Conservation (phyloP, 2,329 filamentous ascomycete genomes). For the Fusarium chlamydosporum region DNA sequence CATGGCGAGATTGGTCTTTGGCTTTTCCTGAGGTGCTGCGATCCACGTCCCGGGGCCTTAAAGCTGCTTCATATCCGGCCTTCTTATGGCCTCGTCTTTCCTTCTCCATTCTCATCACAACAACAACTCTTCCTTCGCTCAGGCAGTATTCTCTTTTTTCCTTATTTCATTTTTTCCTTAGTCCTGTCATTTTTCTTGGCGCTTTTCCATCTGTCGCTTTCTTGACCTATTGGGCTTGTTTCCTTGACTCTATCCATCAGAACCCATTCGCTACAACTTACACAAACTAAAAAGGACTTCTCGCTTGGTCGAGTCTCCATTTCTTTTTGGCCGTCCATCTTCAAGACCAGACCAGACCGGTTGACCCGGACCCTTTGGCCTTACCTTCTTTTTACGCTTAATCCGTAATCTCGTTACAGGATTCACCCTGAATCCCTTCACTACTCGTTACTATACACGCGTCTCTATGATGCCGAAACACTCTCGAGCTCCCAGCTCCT, state of each 20-base stretch:
- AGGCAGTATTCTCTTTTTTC: conserved; percentile 31
- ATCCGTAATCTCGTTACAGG: conserved; percentile 49
- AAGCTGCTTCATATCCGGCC: conserved; percentile 53
- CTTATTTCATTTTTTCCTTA: conserved; percentile 41
- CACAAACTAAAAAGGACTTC: conserved; percentile 26
- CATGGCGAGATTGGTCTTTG: conserved; percentile 51
- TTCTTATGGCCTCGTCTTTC: conserved; percentile 44
- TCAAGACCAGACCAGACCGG: conserved; percentile 47
- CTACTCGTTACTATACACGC: conserved; percentile 29
- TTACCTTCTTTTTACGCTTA: conserved; percentile 45
- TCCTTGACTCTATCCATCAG: conserved; percentile 26
- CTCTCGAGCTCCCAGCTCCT: conserved; percentile 57
- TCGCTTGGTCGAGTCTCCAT: conserved; percentile 40
- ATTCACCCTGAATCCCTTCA: conserved; percentile 34
- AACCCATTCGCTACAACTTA: conserved; percentile 37
- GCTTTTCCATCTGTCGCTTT: conserved; percentile 47
- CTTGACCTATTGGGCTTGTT: conserved; percentile 41
- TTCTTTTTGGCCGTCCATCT: conserved; percentile 39
- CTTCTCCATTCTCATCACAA: conserved; percentile 45
- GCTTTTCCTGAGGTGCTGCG: conserved; percentile 36
- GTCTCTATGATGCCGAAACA: conserved; percentile 61
- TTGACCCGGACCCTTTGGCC: conserved; percentile 44
- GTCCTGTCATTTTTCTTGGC: conserved; percentile 49
- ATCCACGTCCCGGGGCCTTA: conserved; percentile 50
- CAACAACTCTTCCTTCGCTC: conserved; percentile 42